phyloP scores from a whole-genome alignment of 1,139 yeast species.

The Kurtzmaniella quercitrusa region DNA sequence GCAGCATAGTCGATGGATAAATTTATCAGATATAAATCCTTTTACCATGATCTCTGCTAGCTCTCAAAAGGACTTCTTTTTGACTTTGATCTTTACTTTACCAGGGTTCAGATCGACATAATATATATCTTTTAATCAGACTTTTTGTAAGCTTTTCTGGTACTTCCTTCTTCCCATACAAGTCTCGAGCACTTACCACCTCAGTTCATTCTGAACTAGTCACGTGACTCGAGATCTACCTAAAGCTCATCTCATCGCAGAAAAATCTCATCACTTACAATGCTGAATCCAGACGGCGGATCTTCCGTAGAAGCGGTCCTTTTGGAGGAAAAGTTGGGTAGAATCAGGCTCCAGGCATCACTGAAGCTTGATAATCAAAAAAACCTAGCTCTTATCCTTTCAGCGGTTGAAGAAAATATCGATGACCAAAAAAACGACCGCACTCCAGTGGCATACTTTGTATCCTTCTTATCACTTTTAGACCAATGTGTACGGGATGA shows the following conservation, averaged over 20 bases:
- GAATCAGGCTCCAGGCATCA: conserved; percentile 63
- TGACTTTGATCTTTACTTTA: background rate
- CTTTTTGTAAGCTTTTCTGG: too few relatives aligned
- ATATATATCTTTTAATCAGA: too few relatives aligned
- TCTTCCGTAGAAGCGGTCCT: conserved; percentile 35
- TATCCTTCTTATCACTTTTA: conserved; percentile 75
- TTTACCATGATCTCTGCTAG: too few relatives aligned
- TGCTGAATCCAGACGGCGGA: conserved; percentile 42
- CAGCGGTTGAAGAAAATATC: conserved; percentile 88
- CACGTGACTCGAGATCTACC: too few relatives aligned
- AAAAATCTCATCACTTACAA: conserved; percentile 13
- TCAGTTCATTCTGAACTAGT: too few relatives aligned
- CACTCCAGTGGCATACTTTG: conserved; percentile 72
- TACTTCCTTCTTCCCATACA: too few relatives aligned
- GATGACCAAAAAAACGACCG: conserved; percentile 61
- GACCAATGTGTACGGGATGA: conserved; percentile 67
- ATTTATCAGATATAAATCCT: too few relatives aligned
- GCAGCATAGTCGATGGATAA: conserved; percentile 42
- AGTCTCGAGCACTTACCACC: too few relatives aligned
- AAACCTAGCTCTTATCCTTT: conserved; percentile 63
- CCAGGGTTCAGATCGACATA: too few relatives aligned
- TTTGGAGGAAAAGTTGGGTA: conserved; percentile 64
- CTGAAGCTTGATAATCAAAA: conserved; percentile 84
- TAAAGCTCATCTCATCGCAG: conserved; percentile 10
- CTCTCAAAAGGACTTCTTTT: background rate